Percentiles rank a stretch among this genome's conserved stretches.
Conservation (phyloP, 306 rosid species). For the Castanospermum australe region DNA sequence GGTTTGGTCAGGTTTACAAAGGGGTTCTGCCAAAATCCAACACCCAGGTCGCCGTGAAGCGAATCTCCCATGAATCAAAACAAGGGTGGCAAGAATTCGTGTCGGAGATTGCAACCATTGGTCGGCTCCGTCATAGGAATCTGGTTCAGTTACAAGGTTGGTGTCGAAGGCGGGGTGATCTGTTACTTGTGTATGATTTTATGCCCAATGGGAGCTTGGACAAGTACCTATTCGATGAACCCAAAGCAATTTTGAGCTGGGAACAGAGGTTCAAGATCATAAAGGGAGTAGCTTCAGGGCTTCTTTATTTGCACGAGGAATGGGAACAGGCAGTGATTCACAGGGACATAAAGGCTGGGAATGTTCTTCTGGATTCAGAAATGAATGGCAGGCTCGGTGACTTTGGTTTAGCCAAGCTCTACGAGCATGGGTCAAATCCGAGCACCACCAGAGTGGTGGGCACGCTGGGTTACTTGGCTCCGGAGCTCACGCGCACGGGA, state of each 20-base stretch:
- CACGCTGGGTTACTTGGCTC: constrained; percentile 62
- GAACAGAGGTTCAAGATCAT: constrained; percentile 56
- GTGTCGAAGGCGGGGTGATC: constrained; percentile 50
- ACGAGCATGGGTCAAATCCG: constrained; percentile 52
- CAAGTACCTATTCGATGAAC: constrained; percentile 47
- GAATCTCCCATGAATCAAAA: constrained; percentile 55
- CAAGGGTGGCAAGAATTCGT: constrained; percentile 57
- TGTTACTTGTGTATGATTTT: constrained; percentile 53
- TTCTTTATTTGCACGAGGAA: constrained; percentile 60
- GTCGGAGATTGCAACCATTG: constrained; percentile 56
- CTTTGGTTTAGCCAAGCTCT: constrained; percentile 63
- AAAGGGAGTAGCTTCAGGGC: constrained; percentile 58
- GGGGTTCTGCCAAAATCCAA: constrained; percentile 44
- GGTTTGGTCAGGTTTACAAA: constrained; percentile 60
- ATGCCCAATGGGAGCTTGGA: constrained; percentile 68
- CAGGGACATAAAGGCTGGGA: constrained; percentile 66
- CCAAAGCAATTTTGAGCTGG: constrained; percentile 42
- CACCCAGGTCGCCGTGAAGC: constrained; percentile 52
- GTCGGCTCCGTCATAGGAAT: constrained; percentile 63
- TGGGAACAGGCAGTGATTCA: constrained; percentile 72
- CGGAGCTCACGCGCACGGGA: constrained; percentile 61
- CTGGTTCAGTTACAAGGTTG: constrained; percentile 62
- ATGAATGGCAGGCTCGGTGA: constrained; percentile 57
- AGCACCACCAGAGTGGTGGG: constrained; percentile 63
- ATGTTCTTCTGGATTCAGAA: constrained; percentile 56